Percentiles rank a stretch among this genome's conserved stretches.
phyloP scores from a whole-genome alignment of 192 early-diverging fungal species.

The Globomyces pollinis-pini region DNA sequence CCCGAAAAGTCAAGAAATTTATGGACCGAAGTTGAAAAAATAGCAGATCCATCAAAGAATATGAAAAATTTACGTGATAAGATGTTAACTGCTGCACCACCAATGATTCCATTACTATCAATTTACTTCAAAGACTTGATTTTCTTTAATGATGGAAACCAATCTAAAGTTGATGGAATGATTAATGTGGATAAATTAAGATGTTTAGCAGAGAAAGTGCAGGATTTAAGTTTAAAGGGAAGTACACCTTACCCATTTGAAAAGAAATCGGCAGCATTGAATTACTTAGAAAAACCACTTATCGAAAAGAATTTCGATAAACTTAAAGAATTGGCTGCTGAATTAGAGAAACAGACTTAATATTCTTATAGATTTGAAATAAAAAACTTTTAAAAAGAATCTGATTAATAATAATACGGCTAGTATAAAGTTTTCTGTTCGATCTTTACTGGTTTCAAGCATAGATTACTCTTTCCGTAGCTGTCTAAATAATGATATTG shows the following conservation, averaged over 20 bases:
- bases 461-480: too few species aligned
- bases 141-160: slow-evolving; percentile 61
- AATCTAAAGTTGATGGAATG: slow-evolving; percentile 40
- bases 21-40: slow-evolving; percentile 43
- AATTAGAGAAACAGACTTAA: slow-evolving; percentile 16
- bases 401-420: too few species aligned
- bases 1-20: slow-evolving; percentile 40
- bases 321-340: slow-evolving; percentile 46
- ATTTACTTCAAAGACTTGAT: slow-evolving; percentile 56
- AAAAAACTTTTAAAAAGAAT: too few species aligned
- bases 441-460: too few species aligned
- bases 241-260: slow-evolving; percentile 31
- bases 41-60: slow-evolving; percentile 51
- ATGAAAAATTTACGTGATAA: slow-evolving; percentile 53
- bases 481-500: neutral
- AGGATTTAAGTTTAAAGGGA: slow-evolving; percentile 39
- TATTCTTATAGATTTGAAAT: too few species aligned
- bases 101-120: slow-evolving; percentile 55
- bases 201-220: slow-evolving; percentile 54
- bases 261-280: slow-evolving; percentile 40
- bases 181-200: slow-evolving; percentile 59
- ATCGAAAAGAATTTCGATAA: slow-evolving; percentile 41
- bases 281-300: slow-evolving; percentile 52
- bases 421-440: too few species aligned
- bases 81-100: slow-evolving; percentile 29